Base-by-base conservation (phyloP, 192 early-diverging fungal genomes). In the Coemansia sp. region DNA sequence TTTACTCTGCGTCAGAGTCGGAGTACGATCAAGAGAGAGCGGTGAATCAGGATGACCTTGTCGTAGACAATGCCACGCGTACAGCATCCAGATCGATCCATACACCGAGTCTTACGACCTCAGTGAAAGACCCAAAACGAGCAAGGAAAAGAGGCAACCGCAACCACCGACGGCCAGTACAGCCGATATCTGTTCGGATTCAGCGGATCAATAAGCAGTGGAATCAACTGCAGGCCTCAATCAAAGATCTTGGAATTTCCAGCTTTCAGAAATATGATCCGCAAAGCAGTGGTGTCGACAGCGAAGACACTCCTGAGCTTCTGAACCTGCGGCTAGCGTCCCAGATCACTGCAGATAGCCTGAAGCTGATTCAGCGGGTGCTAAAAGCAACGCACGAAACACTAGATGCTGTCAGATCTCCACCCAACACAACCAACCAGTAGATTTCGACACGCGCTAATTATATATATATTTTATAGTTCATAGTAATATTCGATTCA, bases 331-430 rank as follows among this genome's bases (percentile, higher is more conserved):
- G 17, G 9, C 29, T 47, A 15, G 61, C 60, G 6, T 47, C 59
- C 15, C 37, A 19, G 4, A 40, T 70, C 50, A 47, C 61, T 53
- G 38, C 63, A 28, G 69, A 60, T 31, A 62, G 69, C 19, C 31
- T 72, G 36, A 72, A 72, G 45, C 55, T 64, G 8, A 65, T 72
- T 10, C 69, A 72, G 45, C 57, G 63, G 14, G 57, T 65, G 1
- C 54, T 72, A 9, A 72, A 65, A 37, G 44, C 44, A 17, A 65
- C 63, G 1, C 45, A 64, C 0, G 59, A 61, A 15, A 55, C 69
- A 30, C 22, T 72, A 15, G 28, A 45, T 20, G 37, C 34, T 30
- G 30, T 40, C 50, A 57, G 55, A 41, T 28, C 17, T 28, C 11
- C 13, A 7, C 56, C 36, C 27, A 57, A 27, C 6, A 22, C 20